Conservation (phyloP, 768 basidiomycete species). For the Termitomyces eurrhizus region DNA sequence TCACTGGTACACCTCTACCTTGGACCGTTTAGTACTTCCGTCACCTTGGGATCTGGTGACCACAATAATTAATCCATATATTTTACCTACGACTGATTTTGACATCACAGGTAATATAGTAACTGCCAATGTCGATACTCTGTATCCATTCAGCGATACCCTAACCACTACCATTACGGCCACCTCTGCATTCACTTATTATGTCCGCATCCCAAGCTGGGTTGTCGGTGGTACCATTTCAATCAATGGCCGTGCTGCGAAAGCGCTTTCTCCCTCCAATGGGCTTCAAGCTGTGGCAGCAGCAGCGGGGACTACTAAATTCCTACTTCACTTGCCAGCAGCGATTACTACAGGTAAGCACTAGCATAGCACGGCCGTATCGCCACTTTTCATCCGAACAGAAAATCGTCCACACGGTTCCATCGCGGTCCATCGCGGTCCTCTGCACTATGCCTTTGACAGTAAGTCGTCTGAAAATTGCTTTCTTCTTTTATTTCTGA, state of each 20-base stretch:
- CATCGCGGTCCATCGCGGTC: constrained; percentile 50
- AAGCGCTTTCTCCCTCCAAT: constrained; percentile 35
- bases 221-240: constrained; percentile 39
- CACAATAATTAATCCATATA: not conserved
- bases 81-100: not conserved
- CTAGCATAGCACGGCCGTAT: not conserved
- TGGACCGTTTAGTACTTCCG: constrained; percentile 39
- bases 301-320: constrained; percentile 37
- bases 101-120: constrained; percentile 32
- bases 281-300: constrained; percentile 41
- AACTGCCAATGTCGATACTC: constrained; percentile 37
- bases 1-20: constrained; percentile 44
- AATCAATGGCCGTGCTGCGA: constrained; percentile 33
- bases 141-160: constrained; percentile 47
- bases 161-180: constrained; percentile 40
- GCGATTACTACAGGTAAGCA: constrained; percentile 40
- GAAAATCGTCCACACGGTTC: constrained; percentile 49
- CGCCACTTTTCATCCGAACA: constrained; percentile 13
- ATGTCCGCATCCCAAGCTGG: constrained; percentile 47
- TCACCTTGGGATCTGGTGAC: constrained; percentile 34
- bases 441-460: constrained; percentile 53
- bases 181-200: constrained; percentile 36
- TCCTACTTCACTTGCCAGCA: constrained; percentile 43
- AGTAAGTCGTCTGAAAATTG: constrained; percentile 25
- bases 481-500: not conserved